phyloP scores from a whole-genome alignment of 2,329 filamentous ascomycete species.

The Aspergillus sp. region DNA sequence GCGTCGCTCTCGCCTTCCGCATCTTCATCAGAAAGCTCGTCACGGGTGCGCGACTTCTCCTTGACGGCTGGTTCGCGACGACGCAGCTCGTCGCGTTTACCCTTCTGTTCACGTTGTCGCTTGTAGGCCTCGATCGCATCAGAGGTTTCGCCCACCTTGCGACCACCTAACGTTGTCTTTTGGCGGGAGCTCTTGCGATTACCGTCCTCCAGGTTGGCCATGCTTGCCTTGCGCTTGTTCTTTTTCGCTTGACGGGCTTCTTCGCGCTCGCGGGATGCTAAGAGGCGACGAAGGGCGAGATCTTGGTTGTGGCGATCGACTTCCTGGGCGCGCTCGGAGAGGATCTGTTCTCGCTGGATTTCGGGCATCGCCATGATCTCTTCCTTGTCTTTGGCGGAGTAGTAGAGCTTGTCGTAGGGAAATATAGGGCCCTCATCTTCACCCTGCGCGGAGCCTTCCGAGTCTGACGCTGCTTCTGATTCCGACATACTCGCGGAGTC shows the following conservation, averaged over 20 bases:
- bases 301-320: constrained; percentile 81
- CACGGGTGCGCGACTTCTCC: constrained; percentile 61
- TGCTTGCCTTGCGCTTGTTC: constrained; percentile 71
- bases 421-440: constrained; percentile 57
- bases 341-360: constrained; percentile 83
- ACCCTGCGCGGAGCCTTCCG: constrained; percentile 53
- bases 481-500: constrained; percentile 88
- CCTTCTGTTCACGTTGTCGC: constrained; percentile 58
- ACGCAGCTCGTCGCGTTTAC: constrained; percentile 47
- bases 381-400: constrained; percentile 68
- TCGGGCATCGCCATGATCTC: constrained; percentile 84
- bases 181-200: constrained; percentile 71
- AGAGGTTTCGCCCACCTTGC: constrained; percentile 66
- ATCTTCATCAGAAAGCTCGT: constrained; percentile 61
- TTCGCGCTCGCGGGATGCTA: constrained; percentile 65
- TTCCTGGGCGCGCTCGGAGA: constrained; percentile 82
- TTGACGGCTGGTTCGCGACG: constrained; percentile 39
- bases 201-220: constrained; percentile 73
- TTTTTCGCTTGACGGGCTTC: constrained; percentile 51
- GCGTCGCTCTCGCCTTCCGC: constrained; percentile 74
- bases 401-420: constrained; percentile 84
- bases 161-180: constrained; percentile 64
- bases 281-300: constrained; percentile 72
- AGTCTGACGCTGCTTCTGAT: constrained; percentile 78
- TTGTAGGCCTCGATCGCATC: constrained; percentile 72